Conservation (phyloP, 306 rosid species). For the Glycine latifolia region DNA sequence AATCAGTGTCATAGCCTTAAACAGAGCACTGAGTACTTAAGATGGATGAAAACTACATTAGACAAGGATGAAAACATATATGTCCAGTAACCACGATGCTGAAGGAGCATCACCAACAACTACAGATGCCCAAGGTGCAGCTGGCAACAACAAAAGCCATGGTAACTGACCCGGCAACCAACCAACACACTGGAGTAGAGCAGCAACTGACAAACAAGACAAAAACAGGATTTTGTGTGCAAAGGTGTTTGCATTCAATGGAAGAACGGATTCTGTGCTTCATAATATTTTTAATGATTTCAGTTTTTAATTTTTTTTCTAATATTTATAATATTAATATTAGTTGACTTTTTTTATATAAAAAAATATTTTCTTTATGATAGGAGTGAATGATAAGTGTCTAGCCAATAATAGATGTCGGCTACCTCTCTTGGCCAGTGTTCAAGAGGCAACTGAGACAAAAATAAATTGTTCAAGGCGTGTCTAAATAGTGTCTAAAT, state of each 20-base stretch:
- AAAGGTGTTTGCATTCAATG: background rate
- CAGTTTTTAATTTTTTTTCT: background rate
- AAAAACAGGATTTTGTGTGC: background rate
- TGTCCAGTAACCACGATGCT: background rate
- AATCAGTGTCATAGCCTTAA: too few species aligned
- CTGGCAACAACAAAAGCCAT: background rate
- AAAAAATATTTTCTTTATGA: too few species aligned
- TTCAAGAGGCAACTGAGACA: background rate
- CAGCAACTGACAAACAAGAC: background rate
- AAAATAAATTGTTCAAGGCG: background rate
- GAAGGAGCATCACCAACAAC: background rate
- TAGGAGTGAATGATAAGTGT: background rate
- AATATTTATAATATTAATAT: background rate
- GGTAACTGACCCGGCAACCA: background rate
- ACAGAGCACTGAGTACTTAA: background rate
- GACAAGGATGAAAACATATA: background rate
- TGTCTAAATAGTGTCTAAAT: background rate
- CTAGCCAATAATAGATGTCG: background rate
- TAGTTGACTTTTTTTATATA: too few species aligned
- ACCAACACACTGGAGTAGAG: background rate
- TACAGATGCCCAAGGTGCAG: background rate
- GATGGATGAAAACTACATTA: background rate
- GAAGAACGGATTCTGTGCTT: background rate
- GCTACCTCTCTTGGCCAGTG: background rate
- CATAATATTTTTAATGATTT: background rate